Evolutionary conservation across 2,329 filamentous ascomycete species (phyloP).

Genomic region (Chrysoporthe cubensis): DNA sequence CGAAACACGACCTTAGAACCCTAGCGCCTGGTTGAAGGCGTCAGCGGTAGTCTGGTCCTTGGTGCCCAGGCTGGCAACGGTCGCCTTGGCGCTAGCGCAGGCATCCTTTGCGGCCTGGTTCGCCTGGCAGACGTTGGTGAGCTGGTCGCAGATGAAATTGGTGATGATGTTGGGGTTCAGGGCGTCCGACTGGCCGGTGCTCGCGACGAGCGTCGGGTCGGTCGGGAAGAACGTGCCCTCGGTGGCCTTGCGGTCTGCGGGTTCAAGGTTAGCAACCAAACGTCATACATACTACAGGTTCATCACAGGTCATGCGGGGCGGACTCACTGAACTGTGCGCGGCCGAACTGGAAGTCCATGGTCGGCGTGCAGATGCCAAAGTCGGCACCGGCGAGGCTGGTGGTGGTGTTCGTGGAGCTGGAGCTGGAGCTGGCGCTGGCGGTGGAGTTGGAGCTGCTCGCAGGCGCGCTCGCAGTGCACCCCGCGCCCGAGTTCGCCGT

Average conservation of each 20-base stretch:
- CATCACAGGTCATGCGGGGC: neutral
- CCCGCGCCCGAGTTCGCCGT: neutral
- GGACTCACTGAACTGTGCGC: conserved; percentile 17
- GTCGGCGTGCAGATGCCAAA: conserved; percentile 25
- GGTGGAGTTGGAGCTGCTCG: neutral
- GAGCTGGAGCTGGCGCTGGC: conserved; percentile 1
- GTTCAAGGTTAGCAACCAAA: neutral
- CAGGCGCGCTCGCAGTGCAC: neutral
- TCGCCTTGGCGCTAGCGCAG: conserved; percentile 52
- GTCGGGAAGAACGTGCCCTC: conserved; percentile 26
- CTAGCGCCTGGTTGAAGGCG: conserved; percentile 49
- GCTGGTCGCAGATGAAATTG: conserved; percentile 64
- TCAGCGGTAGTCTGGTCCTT: conserved; percentile 53
- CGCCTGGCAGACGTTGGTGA: conserved; percentile 62
- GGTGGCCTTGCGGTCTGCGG: conserved; percentile 12
- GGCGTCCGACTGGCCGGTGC: conserved; percentile 51
- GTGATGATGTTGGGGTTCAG: conserved; percentile 68
- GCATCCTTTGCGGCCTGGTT: conserved; percentile 56
- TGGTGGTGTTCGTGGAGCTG: neutral
- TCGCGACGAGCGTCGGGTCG: conserved; percentile 22
- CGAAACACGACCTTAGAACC: conserved; percentile 36
- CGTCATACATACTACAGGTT: neutral
- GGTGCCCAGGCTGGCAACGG: conserved; percentile 54
- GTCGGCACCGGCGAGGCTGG: conserved; percentile 19
- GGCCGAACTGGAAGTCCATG: conserved; percentile 24